phyloP scores from a whole-genome alignment of 352 stramenopile genomes.

The Blastocystis sp. region DNA sequence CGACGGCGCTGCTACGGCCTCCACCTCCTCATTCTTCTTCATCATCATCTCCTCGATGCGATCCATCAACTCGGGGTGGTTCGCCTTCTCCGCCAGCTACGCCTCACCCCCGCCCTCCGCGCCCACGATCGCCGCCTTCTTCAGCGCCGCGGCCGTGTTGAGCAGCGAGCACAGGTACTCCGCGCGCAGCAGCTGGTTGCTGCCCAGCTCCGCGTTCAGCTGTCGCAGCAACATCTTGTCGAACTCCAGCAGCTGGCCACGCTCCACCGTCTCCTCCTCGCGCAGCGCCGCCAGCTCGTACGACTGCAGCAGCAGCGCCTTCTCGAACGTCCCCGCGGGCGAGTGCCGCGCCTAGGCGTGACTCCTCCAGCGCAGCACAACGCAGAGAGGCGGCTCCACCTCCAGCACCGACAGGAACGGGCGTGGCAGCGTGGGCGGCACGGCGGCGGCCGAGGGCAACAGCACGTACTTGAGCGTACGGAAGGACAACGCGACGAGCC shows the following conservation, averaged over 20 bases:
- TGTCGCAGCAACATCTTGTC: conserved; percentile 62
- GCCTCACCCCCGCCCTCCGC: neutral
- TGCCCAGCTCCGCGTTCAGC: conserved; percentile 56
- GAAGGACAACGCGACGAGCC: conserved; percentile 28
- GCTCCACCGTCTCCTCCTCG: neutral
- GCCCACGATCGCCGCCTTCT: conserved; percentile 44
- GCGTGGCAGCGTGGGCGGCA: conserved; percentile 29
- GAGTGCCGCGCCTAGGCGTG: neutral
- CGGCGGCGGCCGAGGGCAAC: neutral
- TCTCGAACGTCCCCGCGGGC: conserved; percentile 7
- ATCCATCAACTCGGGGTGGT: neutral
- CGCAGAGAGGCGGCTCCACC: conserved; percentile 28
- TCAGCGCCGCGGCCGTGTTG: conserved; percentile 25
- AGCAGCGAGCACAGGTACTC: conserved; percentile 46
- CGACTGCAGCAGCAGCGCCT: conserved; percentile 21
- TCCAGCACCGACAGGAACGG: conserved; percentile 30
- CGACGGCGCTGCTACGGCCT: neutral
- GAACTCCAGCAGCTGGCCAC: conserved; percentile 18
- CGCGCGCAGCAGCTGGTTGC: conserved; percentile 34
- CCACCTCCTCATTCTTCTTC: neutral
- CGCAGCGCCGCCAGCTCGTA: conserved; percentile 13
- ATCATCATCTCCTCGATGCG: conserved; percentile 45
- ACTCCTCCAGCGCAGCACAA: neutral
- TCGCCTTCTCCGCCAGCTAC: conserved; percentile 39
- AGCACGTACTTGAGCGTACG: conserved; percentile 31